Base-by-base conservation (phyloP, 2,329 filamentous ascomycete genomes). In the Epicoccum sorghinum region DNA sequence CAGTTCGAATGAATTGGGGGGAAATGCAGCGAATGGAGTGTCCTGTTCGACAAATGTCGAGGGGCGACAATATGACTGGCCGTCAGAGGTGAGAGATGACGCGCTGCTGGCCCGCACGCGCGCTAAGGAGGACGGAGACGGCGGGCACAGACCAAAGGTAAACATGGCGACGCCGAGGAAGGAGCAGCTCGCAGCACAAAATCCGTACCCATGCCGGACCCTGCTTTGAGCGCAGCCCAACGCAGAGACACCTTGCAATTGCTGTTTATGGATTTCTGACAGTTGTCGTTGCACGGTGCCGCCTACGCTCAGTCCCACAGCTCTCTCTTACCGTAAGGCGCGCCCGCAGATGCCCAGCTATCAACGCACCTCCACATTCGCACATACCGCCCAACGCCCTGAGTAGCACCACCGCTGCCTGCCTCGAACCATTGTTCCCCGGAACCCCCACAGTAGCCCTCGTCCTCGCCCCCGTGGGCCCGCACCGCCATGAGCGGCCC, bases 401-500 rank as follows among this genome's bases (percentile, higher is more conserved):
- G 52, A 55, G 52, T 50, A 39, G 37, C 39, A 30, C 23, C 43
- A 47, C 25, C 0, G 27, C 41, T 33, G 36, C 29, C 25, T 23
- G 40, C 33, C 37, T 24, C 44, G 51, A 49, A 27, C 33, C 35
- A 36, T 25, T 36, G 30, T 32, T 29, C 54, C 57, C 46, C 47
- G 41, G 37, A 37, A 51, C 52, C 50, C 52, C 40, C 43, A 58
- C 51, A 43, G 61, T 61, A 62, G 45, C 52, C 35, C 32, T 54
- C 38, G 41, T 42, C 62, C 48, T 54, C 58, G 65, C 65, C 68
- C 68, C 58, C 47, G 60, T 52, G 66, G 66, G 65, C 65, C 52
- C 47, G 30, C 52, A 30, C 59, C 61, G 60, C 59, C 61, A 76
- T 76, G 73, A 69, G 74, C 65, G 72, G 66, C 57, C 81, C 84